These are phyloP conservation scores for Aspergillus sp. DNA, from an alignment of 2,329 filamentous ascomycete genomes.

Conservation along the genomic window DNA sequence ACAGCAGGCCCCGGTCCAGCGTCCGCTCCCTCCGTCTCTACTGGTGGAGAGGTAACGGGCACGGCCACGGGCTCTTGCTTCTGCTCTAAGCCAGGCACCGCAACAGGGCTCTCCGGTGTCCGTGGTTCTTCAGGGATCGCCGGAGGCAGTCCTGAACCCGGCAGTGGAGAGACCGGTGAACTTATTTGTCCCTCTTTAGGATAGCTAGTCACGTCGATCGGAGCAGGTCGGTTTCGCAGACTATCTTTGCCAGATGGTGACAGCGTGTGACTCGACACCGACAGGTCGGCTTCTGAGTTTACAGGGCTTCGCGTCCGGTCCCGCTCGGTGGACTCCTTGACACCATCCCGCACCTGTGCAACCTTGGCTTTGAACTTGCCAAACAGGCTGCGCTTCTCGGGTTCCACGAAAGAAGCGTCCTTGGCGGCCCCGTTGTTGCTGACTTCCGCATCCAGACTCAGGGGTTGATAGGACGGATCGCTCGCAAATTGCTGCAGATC, in stretches of 20 bases:
- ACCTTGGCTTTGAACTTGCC: constrained; percentile 68
- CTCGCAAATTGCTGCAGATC: constrained; percentile 43
- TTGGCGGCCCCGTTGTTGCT: constrained; percentile 32
- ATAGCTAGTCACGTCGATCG: constrained; percentile 28
- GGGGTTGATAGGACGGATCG: constrained; percentile 38
- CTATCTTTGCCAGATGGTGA: constrained; percentile 32
- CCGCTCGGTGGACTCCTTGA: constrained; percentile 54
- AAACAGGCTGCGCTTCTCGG: constrained; percentile 62
- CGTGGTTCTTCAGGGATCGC: constrained; percentile 38
- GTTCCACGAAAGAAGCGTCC: constrained; percentile 31
- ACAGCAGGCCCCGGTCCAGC: constrained; percentile 5
- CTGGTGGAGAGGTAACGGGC: neutral
- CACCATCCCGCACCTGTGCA: constrained; percentile 55
- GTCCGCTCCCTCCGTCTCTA: neutral
- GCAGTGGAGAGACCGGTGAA: constrained; percentile 33
- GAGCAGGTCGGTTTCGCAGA: constrained; percentile 22
- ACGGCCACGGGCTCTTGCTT: constrained; percentile 7
- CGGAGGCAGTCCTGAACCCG: constrained; percentile 33
- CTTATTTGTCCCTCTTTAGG: constrained; percentile 25
- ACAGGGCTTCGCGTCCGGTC: constrained; percentile 56
- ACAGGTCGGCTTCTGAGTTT: constrained; percentile 36
- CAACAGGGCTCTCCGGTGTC: constrained; percentile 28
- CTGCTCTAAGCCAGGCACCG: constrained; percentile 7
- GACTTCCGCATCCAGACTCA: constrained; percentile 43
- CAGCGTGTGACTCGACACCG: constrained; percentile 36